Base-by-base conservation (phyloP, 169 alveolate genomes). In the Ichthyophthirius multifiliis region DNA sequence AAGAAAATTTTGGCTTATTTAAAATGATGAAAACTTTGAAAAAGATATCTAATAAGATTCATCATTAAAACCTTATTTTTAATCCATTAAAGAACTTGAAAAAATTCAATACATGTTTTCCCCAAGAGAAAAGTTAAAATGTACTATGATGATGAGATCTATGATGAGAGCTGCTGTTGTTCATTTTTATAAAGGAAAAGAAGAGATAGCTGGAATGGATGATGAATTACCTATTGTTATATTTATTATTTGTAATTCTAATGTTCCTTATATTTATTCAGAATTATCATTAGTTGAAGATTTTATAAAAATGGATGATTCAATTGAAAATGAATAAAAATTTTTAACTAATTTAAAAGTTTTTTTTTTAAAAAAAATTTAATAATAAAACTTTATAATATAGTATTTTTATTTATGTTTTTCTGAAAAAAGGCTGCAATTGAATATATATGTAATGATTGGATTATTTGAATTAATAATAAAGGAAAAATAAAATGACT, bases 121-220 rank as follows among this genome's bases (percentile, higher is more conserved):
- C 35, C 85, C 85, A n/a, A 79, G 85, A 46, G 85, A 79, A 67
- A 79, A 79, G 39, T 55, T 79, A 16, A 79, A 71, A 39, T 65
- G 85, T 35, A 65, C 67, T 16, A 44, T 65, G 65, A 65, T 79
- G 80, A 79, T 79, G 85, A 71, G 75, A 34, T 55, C 79, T 13
- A 67, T 79, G 41, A 35, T 79, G 45, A 79, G 75, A 35, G 79
- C 77, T 1, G 77, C 39, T 20, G 77, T 67, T 5, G 16, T 67
- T 0, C 64, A 67, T 67, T 67, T 67, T 18, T 62, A 67, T 67
- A 37, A 34, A 34, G 55, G 77, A 4, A 37, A 41, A 39, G 77
- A 67, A 67, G 77, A 67, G 41, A 10, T 67, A 34, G 48, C 62
- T 12, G 20, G 55, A 7, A 67, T 67, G 77, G 77, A 67, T 37